A percentile compares a stretch with the other conserved stretches of the same genome.
Conservation (phyloP, 106 monocot genomes). For the Gastrodia elata region DNA sequence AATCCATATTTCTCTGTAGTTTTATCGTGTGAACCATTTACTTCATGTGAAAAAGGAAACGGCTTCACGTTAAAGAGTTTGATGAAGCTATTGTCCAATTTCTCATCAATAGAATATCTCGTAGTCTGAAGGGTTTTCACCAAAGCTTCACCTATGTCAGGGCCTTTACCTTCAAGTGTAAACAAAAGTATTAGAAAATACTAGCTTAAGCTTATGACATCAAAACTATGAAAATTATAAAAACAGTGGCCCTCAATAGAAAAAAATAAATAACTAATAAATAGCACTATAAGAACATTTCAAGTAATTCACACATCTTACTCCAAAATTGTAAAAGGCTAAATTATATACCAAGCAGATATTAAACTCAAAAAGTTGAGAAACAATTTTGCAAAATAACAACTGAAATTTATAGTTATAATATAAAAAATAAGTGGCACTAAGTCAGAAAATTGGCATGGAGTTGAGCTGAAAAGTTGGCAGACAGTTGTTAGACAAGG, state of each 20-base stretch:
- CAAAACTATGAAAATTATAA: not conserved
- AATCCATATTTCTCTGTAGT: not conserved
- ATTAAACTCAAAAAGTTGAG: not conserved
- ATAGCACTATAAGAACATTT: too few species aligned
- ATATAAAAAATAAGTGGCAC: not conserved
- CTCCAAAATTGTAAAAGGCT: not conserved
- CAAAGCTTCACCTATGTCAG: conserved; percentile 64
- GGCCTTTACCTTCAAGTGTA: conserved; percentile 29
- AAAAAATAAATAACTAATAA: conserved; percentile 1
- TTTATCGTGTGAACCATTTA: conserved; percentile 13
- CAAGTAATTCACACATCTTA: not conserved
- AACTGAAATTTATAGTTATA: not conserved
- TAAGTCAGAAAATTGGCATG: not conserved
- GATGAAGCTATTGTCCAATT: conserved; percentile 78
- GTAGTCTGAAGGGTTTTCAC: conserved; percentile 83
- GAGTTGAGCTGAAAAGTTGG: not conserved
- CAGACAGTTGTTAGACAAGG: not conserved
- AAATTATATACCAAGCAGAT: not conserved
- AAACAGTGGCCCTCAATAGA: not conserved
- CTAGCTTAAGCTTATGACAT: not conserved
- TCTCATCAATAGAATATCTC: conserved; percentile 83
- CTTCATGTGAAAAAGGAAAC: conserved; percentile 9
- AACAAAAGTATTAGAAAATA: conserved; percentile 4
- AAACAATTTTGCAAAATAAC: not conserved
- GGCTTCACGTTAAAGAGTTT: conserved; percentile 50